Conservation (phyloP, 495 filamentous ascomycete species). For the Pseudevernia furfuracea region DNA sequence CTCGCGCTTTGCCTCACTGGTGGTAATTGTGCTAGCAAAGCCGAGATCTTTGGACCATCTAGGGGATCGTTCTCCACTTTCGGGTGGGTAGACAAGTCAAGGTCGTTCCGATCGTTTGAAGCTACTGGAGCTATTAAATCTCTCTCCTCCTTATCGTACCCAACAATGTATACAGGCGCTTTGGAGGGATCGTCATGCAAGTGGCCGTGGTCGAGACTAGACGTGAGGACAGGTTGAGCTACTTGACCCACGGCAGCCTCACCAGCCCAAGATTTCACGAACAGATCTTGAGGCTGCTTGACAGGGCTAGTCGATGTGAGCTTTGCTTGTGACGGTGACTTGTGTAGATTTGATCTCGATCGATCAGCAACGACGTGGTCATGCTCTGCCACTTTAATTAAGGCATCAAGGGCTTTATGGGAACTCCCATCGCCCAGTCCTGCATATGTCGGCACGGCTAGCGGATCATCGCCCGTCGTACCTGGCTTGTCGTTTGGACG, state of each 20-base stretch:
- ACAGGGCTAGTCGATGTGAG: background rate
- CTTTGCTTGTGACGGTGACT: background rate
- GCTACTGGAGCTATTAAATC: background rate
- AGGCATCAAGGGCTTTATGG: conserved; percentile 5
- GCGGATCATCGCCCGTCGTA: background rate
- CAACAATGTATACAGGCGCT: conserved; percentile 10
- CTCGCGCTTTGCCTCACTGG: background rate
- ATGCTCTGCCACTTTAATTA: conserved; percentile 6
- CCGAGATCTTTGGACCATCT: conserved; percentile 1
- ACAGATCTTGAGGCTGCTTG: background rate
- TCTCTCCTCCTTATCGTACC: background rate
- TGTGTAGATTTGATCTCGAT: background rate
- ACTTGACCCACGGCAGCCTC: background rate
- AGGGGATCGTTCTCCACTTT: background rate
- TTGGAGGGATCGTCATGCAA: background rate
- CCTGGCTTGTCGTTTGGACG: conserved; percentile 7
- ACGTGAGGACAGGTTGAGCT: background rate
- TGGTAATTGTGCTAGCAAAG: conserved; percentile 7
- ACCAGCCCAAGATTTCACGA: background rate
- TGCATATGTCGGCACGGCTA: conserved; percentile 9
- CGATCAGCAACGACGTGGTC: background rate
- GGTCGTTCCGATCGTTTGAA: background rate
- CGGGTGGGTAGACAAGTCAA: background rate
- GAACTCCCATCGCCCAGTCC: conserved; percentile 7
- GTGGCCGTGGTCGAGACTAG: background rate